These are phyloP conservation scores for Polyporus arcularius DNA, from an alignment of 768 basidiomycete species.

Conservation along the genomic window DNA sequence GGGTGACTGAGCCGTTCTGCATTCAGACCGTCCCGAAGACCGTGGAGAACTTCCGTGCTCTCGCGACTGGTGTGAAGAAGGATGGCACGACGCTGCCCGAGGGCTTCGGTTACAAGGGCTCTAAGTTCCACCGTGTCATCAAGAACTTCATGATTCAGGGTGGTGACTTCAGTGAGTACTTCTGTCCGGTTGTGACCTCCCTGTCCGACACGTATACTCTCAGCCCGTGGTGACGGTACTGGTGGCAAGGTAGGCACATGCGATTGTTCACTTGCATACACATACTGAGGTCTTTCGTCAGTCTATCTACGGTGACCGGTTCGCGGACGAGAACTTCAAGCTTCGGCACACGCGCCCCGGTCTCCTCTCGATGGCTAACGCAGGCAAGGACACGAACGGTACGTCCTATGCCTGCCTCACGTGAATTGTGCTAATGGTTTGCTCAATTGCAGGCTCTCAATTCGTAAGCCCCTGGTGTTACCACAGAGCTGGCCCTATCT, in stretches of 20 bases:
- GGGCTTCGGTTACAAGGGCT: constrained; percentile 92
- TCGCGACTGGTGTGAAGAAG: constrained; percentile 81
- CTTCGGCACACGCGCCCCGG: constrained; percentile 91
- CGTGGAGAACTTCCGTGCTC: constrained; percentile 95
- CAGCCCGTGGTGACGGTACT: constrained; percentile 84
- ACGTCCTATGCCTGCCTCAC: constrained; percentile 11
- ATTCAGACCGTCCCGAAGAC: constrained; percentile 91
- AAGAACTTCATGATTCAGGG: constrained; percentile 98
- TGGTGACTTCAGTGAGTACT: constrained; percentile 89
- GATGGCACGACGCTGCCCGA: constrained; percentile 65
- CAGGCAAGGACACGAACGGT: constrained; percentile 93
- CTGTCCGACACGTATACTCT: constrained; percentile 15
- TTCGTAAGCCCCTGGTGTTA: constrained; percentile 55
- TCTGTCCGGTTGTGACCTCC: constrained; percentile 3
- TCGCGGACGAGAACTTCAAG: constrained; percentile 98
- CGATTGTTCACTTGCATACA: background rate
- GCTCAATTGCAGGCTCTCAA: constrained; percentile 65
- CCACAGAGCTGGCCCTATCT: background rate
- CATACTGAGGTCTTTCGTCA: constrained; percentile 24
- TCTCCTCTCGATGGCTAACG: constrained; percentile 92
- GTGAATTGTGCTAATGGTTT: constrained; percentile 8
- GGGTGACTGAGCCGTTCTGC: background rate
- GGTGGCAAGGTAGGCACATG: constrained; percentile 72
- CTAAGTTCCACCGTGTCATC: constrained; percentile 95
- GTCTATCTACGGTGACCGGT: constrained; percentile 90